Evolutionary conservation across 495 filamentous ascomycete species (phyloP), one percentile per base, ranked within the genome.

Genomic region (Daldinia caldariorum): DNA sequence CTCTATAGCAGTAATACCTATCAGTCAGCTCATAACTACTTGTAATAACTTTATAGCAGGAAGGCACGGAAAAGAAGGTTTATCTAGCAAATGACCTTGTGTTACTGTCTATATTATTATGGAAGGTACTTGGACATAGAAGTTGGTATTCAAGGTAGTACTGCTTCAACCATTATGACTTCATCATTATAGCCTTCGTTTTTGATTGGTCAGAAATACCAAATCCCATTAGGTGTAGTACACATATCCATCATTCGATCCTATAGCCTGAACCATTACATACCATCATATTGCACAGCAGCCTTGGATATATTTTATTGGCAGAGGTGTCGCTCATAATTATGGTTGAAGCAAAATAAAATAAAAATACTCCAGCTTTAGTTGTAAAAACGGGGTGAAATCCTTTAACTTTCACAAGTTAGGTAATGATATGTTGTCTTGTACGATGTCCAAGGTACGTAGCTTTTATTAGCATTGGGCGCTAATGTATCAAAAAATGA

Each of bases 401-500:
- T 34, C 41, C 41, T 51, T 35, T 39, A 66, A 58, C 56, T 50
- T 51, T n/a, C 53, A 62, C n/a, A 38, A 47, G 29, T 22, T 56
- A 18, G 26, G 34, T 31, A 54, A 60, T 41, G 22, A 32, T 53
- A 60, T 18, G n/a, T 50, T 66, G 18, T 37, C n/a, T 35, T 26
- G 34, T 66, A 63, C 32, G 68, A 43, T 16, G 49, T 71, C 59
- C 14, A 26, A 72, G 55, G 63, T 72, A 72, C 69, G 64, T 72
- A 72, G 1, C 16, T 9, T 35, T 49, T 26, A n/a, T 22, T 61
- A 51, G 50, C 53, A 32, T 68, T 66, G 49, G 70, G 70, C 65
- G 70, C 70, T 72, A 72, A 72, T 72, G 70, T 69, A 72, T 66
- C 65, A 65, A 65, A 65, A 65, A 1, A 72, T 72, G 70, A 64